Base-by-base conservation (phyloP, 805 yeast genomes). In the Hanseniaspora thailandica region DNA sequence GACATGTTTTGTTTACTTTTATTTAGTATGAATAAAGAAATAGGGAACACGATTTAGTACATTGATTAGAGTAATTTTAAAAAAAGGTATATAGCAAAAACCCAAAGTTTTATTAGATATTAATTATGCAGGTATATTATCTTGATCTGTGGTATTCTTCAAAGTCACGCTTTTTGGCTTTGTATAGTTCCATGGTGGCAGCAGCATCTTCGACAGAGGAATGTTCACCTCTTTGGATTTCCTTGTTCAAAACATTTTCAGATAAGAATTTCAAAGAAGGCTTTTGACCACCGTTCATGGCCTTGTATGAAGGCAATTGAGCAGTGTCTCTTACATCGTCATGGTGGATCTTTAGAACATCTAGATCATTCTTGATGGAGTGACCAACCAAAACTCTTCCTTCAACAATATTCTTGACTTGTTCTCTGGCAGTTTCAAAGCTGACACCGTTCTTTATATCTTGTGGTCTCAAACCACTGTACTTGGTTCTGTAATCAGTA, bases 401-500 rank as follows among this genome's bases (percentile, higher is more conserved):
- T 1, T 77, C 61, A 2, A 87, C 60, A 6, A 86, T 56, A 1
- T 76, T 72, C 0, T 78, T 64, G 0, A 79, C 81, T 47, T 67
- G 69, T 23, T 68, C 58, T 63, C 84, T 94, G 0, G 90, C 94
- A 23, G 77, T 77, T 57, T 76, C 72, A 60, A 84, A 84, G 1
- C 78, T 57, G 0, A 82, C 73, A 0, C 96, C 96, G 40, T 71
- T 65, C 28, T 69, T 69, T 84, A 89, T 80, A 62, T 82, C 77
- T 2, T 68, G 65, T 0, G 95, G 86, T 2, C 81, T 71, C 2
- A 89, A 77, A 25, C 97, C 97, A 66, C 90, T 81, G 20, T 87
- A 94, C 84, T 88, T 81, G 0, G 97, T 89, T 65, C 97, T 74
- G 89, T 93, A 89, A 61, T 89, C 94, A 0, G 89, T 81, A 2